Evolutionary conservation across 257 asterid genomes (phyloP), one percentile per base, ranked within the genome.

Genomic region (Plantago major): DNA sequence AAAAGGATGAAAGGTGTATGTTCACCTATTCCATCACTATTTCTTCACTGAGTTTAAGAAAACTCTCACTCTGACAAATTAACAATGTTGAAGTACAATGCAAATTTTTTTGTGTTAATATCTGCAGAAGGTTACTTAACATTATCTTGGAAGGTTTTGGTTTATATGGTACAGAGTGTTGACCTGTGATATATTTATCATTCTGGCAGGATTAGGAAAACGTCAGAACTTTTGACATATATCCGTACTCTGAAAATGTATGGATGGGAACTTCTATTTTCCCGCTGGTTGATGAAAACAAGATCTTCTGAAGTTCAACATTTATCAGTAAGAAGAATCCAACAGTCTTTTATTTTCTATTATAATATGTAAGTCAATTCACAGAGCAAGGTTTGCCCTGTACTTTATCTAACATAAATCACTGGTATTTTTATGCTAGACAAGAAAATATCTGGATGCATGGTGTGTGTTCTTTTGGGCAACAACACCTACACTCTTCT

Each of bases 381-480:
- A 42, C 37, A 42, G 53, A 14, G 53, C 10, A 66, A 44, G 62
- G 55, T 45, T 58, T 26, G 28, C 49, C 30, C 47, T 11, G 52
- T 62, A 3, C 61, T 69, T 68, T 51, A 55, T 52, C 67, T 74
- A 64, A 71, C 54, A 59, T 65, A 18, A 28, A 53, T 64, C 57
- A 7, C 55, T 49, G 42, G 58, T 68, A 42, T 42, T 71, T 54
- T 66, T 59, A 54, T 63, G 40, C 40, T 33, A 92, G 99, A 86
- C 97, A 65, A 81, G 99, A 78, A 92, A 92, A 79, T 92, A 92
- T 78, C 71, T 92, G 90, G 99, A 92, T 61, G 96, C 98, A 10
- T 92, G 98, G 95, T 92, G 98, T 28, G 98, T 92, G 55, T 89
- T 92, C 89, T 92, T 92, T 75, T 92, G 99, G 99, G 99, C 99